Conservation (phyloP, 202 grass and related monocot species). For the Miscanthus sacchariflorus region DNA sequence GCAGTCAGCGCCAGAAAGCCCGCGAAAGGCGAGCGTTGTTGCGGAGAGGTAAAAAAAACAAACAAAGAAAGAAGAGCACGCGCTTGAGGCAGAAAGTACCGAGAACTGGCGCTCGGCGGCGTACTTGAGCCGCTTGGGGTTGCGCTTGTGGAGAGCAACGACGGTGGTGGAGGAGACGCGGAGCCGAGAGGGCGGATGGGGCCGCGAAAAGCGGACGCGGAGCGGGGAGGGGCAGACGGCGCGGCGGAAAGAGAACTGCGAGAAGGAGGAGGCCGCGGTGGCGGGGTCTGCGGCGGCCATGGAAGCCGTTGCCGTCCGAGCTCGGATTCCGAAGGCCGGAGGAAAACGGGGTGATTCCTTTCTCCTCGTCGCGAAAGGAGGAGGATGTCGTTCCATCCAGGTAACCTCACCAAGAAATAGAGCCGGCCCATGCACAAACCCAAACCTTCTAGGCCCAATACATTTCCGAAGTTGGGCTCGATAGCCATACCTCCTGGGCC, state of each 20-base stretch:
- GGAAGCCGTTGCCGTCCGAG: not conserved
- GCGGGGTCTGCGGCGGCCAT: conserved; percentile 35
- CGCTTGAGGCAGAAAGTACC: conserved; percentile 36
- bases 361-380: not conserved
- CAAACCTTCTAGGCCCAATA: not conserved
- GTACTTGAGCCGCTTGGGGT: conserved; percentile 93
- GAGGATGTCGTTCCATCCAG: too few relatives aligned
- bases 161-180: conserved; percentile 39
- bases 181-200: not conserved
- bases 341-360: not conserved
- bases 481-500: too few relatives aligned
- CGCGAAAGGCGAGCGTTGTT: not conserved
- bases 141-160: conserved; percentile 78
- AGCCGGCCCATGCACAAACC: not conserved
- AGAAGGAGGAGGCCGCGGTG: conserved; percentile 6
- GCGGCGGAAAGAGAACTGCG: conserved; percentile 24
- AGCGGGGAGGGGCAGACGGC: conserved; percentile 10
- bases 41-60: not conserved
- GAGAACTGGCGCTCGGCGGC: conserved; percentile 71
- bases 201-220: not conserved
- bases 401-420: not conserved
- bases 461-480: too few relatives aligned
- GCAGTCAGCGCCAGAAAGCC: not conserved
- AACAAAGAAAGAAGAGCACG: not conserved
- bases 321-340: not conserved